phyloP scores from a whole-genome alignment of 1,284 basidiomycete genomes.

The Marasmius tenuissimus region DNA sequence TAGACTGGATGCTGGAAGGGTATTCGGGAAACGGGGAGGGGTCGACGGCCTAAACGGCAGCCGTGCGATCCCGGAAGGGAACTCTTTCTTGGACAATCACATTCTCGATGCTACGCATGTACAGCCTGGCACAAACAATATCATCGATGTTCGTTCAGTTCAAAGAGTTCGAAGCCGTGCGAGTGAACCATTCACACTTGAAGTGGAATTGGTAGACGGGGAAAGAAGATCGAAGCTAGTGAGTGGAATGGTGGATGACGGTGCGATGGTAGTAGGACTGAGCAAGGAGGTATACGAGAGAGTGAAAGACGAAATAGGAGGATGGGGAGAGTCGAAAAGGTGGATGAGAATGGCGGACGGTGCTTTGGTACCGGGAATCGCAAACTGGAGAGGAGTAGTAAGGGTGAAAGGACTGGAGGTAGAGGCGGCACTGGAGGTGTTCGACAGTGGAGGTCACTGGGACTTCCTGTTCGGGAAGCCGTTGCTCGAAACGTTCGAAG shows the following conservation, averaged over 20 bases:
- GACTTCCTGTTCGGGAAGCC: slow-evolving; percentile 31
- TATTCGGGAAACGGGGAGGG: slow-evolving; percentile 6
- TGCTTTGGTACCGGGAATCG: slow-evolving; percentile 19
- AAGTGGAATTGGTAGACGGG: background rate
- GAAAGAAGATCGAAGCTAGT: background rate
- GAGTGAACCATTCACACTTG: background rate
- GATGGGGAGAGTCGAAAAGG: slow-evolving; percentile 13
- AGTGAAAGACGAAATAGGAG: slow-evolving; percentile 13
- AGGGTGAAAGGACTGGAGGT: slow-evolving; percentile 11
- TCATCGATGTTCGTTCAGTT: slow-evolving; percentile 4
- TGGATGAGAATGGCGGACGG: slow-evolving; percentile 30
- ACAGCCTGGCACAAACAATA: background rate
- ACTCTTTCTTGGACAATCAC: background rate
- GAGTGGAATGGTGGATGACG: slow-evolving; percentile 26
- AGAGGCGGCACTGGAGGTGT: slow-evolving; percentile 28
- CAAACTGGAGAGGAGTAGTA: slow-evolving; percentile 25
- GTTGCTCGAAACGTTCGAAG: slow-evolving; percentile 21
- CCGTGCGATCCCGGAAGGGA: background rate
- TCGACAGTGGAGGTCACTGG: slow-evolving; percentile 30
- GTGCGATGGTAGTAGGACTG: slow-evolving; percentile 29
- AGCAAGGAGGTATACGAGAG: slow-evolving; percentile 16
- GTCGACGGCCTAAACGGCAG: background rate
- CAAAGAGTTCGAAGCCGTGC: background rate
- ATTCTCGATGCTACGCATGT: background rate
- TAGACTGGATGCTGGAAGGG: too few relatives aligned